phyloP scores from a whole-genome alignment of 2,329 filamentous ascomycete species.

The Alternaria infectoria region DNA sequence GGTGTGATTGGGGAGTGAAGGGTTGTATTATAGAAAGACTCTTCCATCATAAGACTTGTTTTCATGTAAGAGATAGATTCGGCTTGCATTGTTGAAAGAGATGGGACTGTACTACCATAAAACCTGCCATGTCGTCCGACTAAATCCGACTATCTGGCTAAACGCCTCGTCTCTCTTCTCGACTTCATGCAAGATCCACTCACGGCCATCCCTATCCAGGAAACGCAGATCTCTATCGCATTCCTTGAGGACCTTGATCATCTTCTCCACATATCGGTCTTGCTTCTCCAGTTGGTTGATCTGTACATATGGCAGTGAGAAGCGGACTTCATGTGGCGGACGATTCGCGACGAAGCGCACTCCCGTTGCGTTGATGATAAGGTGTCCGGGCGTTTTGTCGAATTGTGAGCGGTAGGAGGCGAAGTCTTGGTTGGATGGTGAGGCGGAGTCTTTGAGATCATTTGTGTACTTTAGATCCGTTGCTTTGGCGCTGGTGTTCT shows the following conservation, averaged over 20 bases:
- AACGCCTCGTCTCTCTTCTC: slow-evolving; percentile 38
- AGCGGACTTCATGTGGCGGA: slow-evolving; percentile 16
- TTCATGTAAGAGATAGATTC: too few species aligned
- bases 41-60: too few species aligned
- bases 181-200: slow-evolving; percentile 26
- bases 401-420: slow-evolving; percentile 28
- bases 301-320: slow-evolving; percentile 20
- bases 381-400: slow-evolving; percentile 18
- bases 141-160: slow-evolving; percentile 41
- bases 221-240: slow-evolving; percentile 31
- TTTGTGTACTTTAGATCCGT: too few species aligned
- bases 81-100: too few species aligned
- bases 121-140: slow-evolving; percentile 36
- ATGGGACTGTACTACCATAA: too few species aligned
- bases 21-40: too few species aligned
- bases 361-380: slow-evolving; percentile 25
- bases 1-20: too few species aligned
- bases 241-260: slow-evolving; percentile 22
- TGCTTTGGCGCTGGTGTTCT: not conserved
- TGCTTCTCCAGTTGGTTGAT: slow-evolving; percentile 33
- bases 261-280: slow-evolving; percentile 26
- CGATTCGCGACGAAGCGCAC: slow-evolving; percentile 24
- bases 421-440: slow-evolving; percentile 10
- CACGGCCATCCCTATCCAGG: slow-evolving; percentile 8
- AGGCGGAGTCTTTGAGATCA: too few species aligned